phyloP scores from a whole-genome alignment of 129 eudicot genomes.

The Silybum marianum region DNA sequence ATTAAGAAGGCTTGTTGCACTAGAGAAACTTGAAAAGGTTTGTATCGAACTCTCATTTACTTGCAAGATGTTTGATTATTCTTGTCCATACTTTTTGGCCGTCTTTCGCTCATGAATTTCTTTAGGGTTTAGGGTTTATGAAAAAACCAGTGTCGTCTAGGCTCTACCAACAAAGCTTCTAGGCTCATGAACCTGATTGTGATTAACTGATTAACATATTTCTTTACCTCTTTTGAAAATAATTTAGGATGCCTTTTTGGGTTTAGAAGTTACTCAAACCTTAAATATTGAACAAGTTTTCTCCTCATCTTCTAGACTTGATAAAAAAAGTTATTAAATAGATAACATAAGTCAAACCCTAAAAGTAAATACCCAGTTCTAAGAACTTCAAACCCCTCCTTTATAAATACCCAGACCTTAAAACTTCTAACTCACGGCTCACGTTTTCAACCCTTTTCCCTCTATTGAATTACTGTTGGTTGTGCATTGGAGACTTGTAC shows the following conservation, averaged over 20 bases:
- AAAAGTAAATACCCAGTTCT: too few species aligned
- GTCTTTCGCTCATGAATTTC: background rate
- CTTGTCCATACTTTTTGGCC: background rate
- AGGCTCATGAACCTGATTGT: background rate
- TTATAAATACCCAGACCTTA: too few species aligned
- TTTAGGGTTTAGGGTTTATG: background rate
- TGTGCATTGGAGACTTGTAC: too few species aligned
- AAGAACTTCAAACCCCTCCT: too few species aligned
- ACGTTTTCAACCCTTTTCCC: too few species aligned
- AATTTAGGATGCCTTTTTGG: background rate
- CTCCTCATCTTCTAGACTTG: too few species aligned
- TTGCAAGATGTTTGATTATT: background rate
- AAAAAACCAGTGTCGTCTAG: background rate
- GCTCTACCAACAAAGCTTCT: too few species aligned
- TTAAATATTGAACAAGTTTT: too few species aligned
- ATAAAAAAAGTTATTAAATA: too few species aligned
- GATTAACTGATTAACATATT: background rate
- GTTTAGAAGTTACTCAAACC: background rate
- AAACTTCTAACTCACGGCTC: too few species aligned
- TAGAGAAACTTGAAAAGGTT: conserved; percentile 90
- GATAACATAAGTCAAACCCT: too few species aligned
- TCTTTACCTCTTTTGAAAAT: background rate
- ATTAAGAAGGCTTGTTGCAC: conserved; percentile 67
- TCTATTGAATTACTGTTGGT: too few species aligned
- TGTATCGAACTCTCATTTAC: conserved; percentile 1